Percentiles rank a stretch among this genome's conserved stretches.
Conservation (phyloP, 306 rosid genomes). For the Castanea crenata region DNA sequence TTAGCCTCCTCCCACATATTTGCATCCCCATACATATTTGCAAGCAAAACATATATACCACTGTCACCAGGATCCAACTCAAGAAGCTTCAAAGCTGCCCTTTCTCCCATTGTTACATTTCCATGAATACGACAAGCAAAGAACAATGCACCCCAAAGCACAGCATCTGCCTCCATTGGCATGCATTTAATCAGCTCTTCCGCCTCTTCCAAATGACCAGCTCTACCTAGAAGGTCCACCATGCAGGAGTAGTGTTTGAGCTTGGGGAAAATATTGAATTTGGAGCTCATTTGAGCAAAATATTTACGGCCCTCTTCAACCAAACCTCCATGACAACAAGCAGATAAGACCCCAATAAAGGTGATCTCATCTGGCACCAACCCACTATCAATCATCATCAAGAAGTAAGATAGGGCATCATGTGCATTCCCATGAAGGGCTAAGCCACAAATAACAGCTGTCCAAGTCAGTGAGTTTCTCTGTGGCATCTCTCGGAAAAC, state of each 20-base stretch:
- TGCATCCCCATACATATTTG: constrained; percentile 67
- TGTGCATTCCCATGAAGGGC: constrained; percentile 66
- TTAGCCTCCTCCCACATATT: constrained; percentile 62
- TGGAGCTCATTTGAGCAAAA: constrained; percentile 58
- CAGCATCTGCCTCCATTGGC: constrained; percentile 64
- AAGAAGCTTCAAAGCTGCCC: constrained; percentile 68
- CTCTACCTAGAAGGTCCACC: constrained; percentile 88
- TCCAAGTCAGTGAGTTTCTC: constrained; percentile 81
- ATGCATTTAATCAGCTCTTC: constrained; percentile 59
- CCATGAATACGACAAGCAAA: constrained; percentile 62
- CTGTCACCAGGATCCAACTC: constrained; percentile 73
- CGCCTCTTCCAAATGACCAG: constrained; percentile 76
- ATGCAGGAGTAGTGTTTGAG: constrained; percentile 77
- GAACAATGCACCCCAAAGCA: constrained; percentile 83
- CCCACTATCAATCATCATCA: constrained; percentile 56
- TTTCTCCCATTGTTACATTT: constrained; percentile 63
- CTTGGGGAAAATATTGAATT: constrained; percentile 43
- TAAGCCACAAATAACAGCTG: constrained; percentile 72
- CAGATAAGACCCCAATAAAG: constrained; percentile 76
- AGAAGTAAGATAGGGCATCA: constrained; percentile 62
- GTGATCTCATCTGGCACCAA: constrained; percentile 79
- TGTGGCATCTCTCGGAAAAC: constrained; percentile 64
- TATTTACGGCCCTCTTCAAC: constrained; percentile 67
- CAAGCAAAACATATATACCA: constrained; percentile 68
- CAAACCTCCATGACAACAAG: constrained; percentile 87